Percentiles rank a stretch among this genome's conserved stretches.
Evolutionary conservation across 306 rosid genomes (phyloP).

Genomic region (Gillenia trifoliata): DNA sequence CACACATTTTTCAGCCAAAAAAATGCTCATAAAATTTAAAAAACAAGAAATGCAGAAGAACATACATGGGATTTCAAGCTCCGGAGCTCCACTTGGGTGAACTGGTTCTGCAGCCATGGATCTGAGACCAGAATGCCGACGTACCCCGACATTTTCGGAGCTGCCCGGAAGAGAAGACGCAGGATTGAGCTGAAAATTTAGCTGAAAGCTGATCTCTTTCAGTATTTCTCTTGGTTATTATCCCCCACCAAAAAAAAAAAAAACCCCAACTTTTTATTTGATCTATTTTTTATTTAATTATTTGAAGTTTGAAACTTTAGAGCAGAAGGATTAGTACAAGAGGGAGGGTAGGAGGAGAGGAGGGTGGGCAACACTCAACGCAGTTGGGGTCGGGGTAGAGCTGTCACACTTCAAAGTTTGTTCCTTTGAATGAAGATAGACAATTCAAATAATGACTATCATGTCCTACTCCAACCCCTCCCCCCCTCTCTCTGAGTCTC

Average conservation of each 20-base stretch:
- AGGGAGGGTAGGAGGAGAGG: neutral
- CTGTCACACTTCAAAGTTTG: constrained; percentile 63
- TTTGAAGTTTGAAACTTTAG: neutral
- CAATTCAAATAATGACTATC: constrained; percentile 58
- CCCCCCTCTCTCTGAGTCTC: neutral
- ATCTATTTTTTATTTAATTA: neutral
- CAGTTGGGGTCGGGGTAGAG: constrained; percentile 62
- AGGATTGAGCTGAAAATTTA: neutral
- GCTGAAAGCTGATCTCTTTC: neutral
- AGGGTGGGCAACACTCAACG: constrained; percentile 16
- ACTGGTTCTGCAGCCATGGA: constrained; percentile 96
- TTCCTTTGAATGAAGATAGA: constrained; percentile 22
- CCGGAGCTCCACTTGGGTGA: constrained; percentile 96
- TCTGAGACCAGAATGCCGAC: constrained; percentile 97
- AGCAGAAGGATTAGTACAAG: neutral
- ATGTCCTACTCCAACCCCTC: constrained; percentile 10
- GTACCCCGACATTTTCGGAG: constrained; percentile 55
- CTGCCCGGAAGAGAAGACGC: neutral
- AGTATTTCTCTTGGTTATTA: neutral
- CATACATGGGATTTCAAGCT: constrained; percentile 77
- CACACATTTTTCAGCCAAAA: neutral
- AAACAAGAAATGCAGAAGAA: neutral
- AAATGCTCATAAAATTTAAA: neutral
- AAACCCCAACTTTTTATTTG: neutral
- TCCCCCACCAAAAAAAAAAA: neutral